phyloP scores from a whole-genome alignment of 2,329 filamentous ascomycete species.

The Apiospora aurea region DNA sequence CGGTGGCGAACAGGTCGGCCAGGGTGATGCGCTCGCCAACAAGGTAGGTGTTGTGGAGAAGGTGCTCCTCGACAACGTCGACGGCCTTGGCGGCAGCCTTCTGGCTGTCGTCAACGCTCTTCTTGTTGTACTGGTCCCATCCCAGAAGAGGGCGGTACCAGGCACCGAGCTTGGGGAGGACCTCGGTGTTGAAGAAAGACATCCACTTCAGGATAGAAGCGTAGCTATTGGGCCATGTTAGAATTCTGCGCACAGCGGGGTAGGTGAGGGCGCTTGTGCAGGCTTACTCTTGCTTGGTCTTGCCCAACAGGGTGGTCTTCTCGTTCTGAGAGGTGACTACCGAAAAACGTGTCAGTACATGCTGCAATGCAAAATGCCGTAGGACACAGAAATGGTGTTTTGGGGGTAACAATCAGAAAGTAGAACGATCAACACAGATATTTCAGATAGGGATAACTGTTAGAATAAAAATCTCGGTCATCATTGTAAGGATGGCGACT shows the following conservation, averaged over 20 bases:
- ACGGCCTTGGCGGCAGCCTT: slow-evolving; percentile 74
- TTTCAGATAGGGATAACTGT: slow-evolving; percentile 99
- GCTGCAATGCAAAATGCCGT: slow-evolving; percentile 39
- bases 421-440: slow-evolving; percentile 85
- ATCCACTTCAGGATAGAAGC: slow-evolving; percentile 98
- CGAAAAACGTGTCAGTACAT: slow-evolving; percentile 33
- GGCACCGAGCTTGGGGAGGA: slow-evolving; percentile 74
- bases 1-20: slow-evolving; percentile 86
- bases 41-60: slow-evolving; percentile 93
- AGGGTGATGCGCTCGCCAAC: slow-evolving; percentile 97
- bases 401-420: slow-evolving; percentile 68
- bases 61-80: slow-evolving; percentile 82
- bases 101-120: slow-evolving; percentile 82
- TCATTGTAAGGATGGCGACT: slow-evolving; percentile 53
- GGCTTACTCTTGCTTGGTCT: slow-evolving; percentile 97
- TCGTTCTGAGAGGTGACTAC: slow-evolving; percentile 98
- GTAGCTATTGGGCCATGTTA: slow-evolving; percentile 61
- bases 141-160: slow-evolving; percentile 92
- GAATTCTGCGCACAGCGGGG: slow-evolving; percentile 27
- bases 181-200: slow-evolving; percentile 93
- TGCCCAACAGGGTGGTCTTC: slow-evolving; percentile 98
- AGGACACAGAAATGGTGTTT: slow-evolving; percentile 21
- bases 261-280: slow-evolving; percentile 13
- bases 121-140: slow-evolving; percentile 93
- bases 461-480: slow-evolving; percentile 77